Percentiles rank a stretch among this genome's conserved stretches.
phyloP scores from a whole-genome alignment of 208 protist genomes.

The Crithidia mellificae region DNA sequence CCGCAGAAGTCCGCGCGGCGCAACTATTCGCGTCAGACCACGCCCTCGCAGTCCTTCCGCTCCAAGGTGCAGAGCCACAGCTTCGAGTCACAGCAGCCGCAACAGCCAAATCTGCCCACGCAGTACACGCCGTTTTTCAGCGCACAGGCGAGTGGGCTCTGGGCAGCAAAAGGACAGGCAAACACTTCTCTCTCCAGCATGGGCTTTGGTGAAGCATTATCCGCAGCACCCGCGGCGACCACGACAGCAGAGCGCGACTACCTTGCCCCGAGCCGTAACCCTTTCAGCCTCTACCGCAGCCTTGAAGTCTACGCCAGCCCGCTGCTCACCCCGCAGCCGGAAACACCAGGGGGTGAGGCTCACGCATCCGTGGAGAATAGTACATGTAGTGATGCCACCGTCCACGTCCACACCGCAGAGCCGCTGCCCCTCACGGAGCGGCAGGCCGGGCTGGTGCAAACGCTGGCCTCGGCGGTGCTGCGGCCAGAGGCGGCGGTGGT shows the following conservation, averaged over 20 bases:
- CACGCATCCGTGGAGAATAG: constrained; percentile 7
- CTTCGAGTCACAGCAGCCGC: constrained; percentile 30
- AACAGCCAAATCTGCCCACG: background rate
- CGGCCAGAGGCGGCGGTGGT: constrained; percentile 41
- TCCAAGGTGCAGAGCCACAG: constrained; percentile 32
- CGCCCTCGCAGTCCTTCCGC: constrained; percentile 30
- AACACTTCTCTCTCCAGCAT: background rate
- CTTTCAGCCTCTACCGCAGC: constrained; percentile 48
- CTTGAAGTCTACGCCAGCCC: constrained; percentile 8
- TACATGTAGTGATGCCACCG: constrained; percentile 1
- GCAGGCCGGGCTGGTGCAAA: constrained; percentile 2
- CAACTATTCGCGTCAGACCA: constrained; percentile 26
- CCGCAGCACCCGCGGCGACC: too few species aligned
- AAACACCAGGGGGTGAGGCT: background rate
- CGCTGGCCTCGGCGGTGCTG: constrained; percentile 14
- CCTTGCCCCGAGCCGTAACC: constrained; percentile 66
- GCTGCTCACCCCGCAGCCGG: background rate
- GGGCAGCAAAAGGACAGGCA: background rate
- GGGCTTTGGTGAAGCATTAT: constrained; percentile 2
- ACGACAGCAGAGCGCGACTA: constrained; percentile 36
- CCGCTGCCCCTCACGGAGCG: constrained; percentile 1
- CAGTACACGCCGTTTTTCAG: background rate
- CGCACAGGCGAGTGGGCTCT: constrained; percentile 2
- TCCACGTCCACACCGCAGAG: background rate
- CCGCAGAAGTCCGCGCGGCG: constrained; percentile 53